phyloP scores from a whole-genome alignment of 805 yeast genomes.

The Candida railenensis region DNA sequence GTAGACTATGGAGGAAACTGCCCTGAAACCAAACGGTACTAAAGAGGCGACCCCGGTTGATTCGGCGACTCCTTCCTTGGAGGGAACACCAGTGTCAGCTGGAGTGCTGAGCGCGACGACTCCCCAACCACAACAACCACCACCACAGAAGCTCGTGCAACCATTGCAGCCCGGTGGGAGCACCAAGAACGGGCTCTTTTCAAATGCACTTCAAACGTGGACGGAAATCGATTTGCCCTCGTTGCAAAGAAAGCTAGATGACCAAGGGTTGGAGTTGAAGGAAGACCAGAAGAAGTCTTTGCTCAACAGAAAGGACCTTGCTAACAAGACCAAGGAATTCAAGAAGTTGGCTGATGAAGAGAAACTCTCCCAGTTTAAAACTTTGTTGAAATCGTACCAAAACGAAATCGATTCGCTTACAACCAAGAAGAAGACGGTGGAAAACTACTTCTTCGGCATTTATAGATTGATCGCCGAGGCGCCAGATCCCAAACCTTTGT shows the following conservation, averaged over 20 bases:
- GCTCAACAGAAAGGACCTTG: slow-evolving; percentile 70
- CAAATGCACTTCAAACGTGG: slow-evolving; percentile 72
- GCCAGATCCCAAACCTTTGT: slow-evolving; percentile 86
- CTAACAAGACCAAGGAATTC: slow-evolving; percentile 83
- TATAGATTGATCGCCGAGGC: slow-evolving; percentile 82
- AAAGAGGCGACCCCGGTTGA: background rate
- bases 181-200: slow-evolving; percentile 24
- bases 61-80: background rate
- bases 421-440: slow-evolving; percentile 71
- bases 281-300: slow-evolving; percentile 68
- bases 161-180: background rate
- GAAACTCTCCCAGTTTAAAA: slow-evolving; percentile 63
- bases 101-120: too few species aligned
- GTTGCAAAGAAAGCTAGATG: slow-evolving; percentile 72
- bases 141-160: background rate
- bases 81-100: background rate
- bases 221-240: slow-evolving; percentile 66
- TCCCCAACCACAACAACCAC: background rate
- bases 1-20: background rate
- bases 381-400: slow-evolving; percentile 77
- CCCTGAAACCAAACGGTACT: background rate
- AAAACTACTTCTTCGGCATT: slow-evolving; percentile 67
- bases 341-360: slow-evolving; percentile 66
- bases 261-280: slow-evolving; percentile 69
- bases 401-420: slow-evolving; percentile 84